Evolutionary conservation across 331 rosid species (phyloP).

Genomic region (Pyrus hybrid): DNA sequence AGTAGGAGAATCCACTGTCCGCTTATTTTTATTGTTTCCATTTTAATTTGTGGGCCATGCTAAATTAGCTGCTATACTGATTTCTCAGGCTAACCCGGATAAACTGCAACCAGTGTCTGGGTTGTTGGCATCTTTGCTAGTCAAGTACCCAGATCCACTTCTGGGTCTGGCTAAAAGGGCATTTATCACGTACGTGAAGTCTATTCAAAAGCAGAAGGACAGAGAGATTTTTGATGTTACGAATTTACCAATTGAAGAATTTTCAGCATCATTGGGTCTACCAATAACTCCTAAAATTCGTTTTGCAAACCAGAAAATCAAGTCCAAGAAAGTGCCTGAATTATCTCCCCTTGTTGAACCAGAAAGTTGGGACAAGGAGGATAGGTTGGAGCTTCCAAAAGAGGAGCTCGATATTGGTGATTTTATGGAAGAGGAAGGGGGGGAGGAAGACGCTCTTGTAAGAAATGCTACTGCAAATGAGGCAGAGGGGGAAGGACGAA

Average conservation of each 20-base stretch:
- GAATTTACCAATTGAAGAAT: conserved; percentile 63
- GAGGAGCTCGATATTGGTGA: conserved; percentile 37
- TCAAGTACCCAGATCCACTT: conserved; percentile 58
- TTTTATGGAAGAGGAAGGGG: conserved; percentile 30
- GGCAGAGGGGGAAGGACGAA: conserved; percentile 23
- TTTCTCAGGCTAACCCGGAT: conserved; percentile 57
- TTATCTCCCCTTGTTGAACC: conserved; percentile 23
- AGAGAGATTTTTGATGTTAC: conserved; percentile 75
- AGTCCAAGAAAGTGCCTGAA: conserved; percentile 26
- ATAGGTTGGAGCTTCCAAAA: conserved; percentile 21
- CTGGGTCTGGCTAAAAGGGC: conserved; percentile 74
- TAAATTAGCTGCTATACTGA: conserved; percentile 11
- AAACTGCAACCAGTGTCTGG: conserved; percentile 64
- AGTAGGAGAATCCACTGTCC: background rate
- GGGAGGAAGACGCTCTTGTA: conserved; percentile 30
- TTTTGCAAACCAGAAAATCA: conserved; percentile 52
- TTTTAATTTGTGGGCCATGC: background rate
- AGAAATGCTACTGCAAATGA: conserved; percentile 23
- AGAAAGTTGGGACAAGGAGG: conserved; percentile 31
- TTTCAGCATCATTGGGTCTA: conserved; percentile 79
- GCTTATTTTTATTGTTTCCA: background rate
- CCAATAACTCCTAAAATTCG: conserved; percentile 79
- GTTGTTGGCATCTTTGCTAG: conserved; percentile 64
- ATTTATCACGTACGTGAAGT: conserved; percentile 60
- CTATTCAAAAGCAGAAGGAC: conserved; percentile 66